A percentile compares a stretch with the other conserved stretches of the same genome.
Evolutionary conservation across 2,329 filamentous ascomycete species (phyloP).

Genomic region (Coccinonectria pachysandricola): DNA sequence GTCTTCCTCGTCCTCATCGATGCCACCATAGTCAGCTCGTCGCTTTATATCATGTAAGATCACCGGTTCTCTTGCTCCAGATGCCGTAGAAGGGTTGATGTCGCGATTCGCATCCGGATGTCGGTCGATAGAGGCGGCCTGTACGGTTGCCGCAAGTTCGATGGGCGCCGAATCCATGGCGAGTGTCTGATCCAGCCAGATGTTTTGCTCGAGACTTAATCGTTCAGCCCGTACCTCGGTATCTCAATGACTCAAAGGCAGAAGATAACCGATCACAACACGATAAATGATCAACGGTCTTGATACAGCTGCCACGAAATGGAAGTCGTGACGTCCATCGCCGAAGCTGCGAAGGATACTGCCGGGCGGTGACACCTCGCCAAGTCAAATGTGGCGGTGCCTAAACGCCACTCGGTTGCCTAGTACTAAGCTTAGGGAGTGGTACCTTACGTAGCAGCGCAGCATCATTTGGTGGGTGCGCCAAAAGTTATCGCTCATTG

Average conservation of each 20-base stretch:
- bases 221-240: too few species aligned
- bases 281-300: too few species aligned
- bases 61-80: conserved; percentile 41
- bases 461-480: conserved; percentile 9
- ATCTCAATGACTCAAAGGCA: too few species aligned
- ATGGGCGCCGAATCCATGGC: conserved; percentile 47
- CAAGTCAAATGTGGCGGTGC: conserved; percentile 8
- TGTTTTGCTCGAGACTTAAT: too few species aligned
- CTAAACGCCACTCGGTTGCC: conserved; percentile 7
- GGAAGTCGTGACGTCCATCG: conserved; percentile 11
- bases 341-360: conserved; percentile 12
- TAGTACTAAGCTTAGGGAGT: conserved; percentile 6
- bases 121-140: conserved; percentile 67
- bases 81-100: conserved; percentile 68
- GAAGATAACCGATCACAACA: too few species aligned
- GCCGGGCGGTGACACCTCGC: conserved; percentile 20
- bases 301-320: conserved; percentile 1
- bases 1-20: conserved; percentile 48
- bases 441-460: too few species aligned
- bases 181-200: too few species aligned
- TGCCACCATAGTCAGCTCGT: conserved; percentile 19
- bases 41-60: conserved; percentile 14
- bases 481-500: conserved; percentile 16
- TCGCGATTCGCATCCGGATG: conserved; percentile 64
- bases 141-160: conserved; percentile 68